Conservation (phyloP, 2,329 filamentous ascomycete genomes). For the Capronia epimyces region DNA sequence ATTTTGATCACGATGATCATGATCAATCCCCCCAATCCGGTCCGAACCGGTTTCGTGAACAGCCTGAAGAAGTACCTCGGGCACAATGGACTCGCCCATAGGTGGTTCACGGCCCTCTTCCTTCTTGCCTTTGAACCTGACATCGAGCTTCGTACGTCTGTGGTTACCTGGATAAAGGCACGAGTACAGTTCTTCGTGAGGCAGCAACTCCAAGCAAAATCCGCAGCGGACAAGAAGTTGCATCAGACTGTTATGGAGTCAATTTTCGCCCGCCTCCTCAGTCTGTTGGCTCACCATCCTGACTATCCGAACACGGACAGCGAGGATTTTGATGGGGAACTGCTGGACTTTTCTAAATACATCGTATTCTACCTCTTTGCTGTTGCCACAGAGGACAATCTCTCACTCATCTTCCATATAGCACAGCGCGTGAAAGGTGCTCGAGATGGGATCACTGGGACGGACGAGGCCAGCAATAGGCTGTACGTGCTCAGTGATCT, state of each 20-base stretch:
- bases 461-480: conserved; percentile 38
- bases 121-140: conserved; percentile 86
- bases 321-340: conserved; percentile 57
- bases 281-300: conserved; percentile 85
- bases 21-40: conserved; percentile 68
- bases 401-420: conserved; percentile 84
- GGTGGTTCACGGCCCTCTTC: conserved; percentile 88
- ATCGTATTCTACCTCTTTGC: conserved; percentile 81
- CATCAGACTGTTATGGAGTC: conserved; percentile 68
- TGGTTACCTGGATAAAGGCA: conserved; percentile 84
- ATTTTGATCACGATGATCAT: conserved; percentile 73
- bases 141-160: conserved; percentile 63
- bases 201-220: conserved; percentile 37
- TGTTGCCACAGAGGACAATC: conserved; percentile 78
- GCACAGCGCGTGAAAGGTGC: conserved; percentile 90
- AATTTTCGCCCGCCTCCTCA: conserved; percentile 74
- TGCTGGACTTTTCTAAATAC: conserved; percentile 80
- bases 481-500: conserved; percentile 86
- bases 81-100: conserved; percentile 60
- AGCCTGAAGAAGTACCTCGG: conserved; percentile 89
- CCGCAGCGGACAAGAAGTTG: conserved; percentile 34
- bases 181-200: conserved; percentile 62
- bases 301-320: conserved; percentile 58
- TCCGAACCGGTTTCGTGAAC: conserved; percentile 72
- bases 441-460: conserved; percentile 66